Evolutionary conservation across 148 eudicot genomes (phyloP).

Genomic region (Camellia granthamiana): DNA sequence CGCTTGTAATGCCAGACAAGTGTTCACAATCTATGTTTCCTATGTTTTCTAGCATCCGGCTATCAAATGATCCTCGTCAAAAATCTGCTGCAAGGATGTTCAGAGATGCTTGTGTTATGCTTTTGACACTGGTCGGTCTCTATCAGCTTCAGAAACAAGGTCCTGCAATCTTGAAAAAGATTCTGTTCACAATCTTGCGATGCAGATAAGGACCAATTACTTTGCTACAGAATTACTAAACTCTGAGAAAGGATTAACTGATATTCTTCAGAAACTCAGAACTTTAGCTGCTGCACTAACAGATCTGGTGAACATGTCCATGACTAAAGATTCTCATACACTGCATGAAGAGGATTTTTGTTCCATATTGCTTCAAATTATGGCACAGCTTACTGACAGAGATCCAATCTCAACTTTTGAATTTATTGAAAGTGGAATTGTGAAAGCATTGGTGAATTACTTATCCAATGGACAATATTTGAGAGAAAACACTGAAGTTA

Average conservation of each 20-base stretch:
- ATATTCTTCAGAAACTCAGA: constrained; percentile 68
- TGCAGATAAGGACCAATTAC: constrained; percentile 52
- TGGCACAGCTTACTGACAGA: constrained; percentile 57
- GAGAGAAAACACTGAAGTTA: constrained; percentile 21
- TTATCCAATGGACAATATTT: constrained; percentile 48
- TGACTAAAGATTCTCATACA: constrained; percentile 20
- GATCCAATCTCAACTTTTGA: constrained; percentile 90
- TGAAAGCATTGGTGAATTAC: constrained; percentile 63
- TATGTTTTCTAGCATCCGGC: constrained; percentile 31
- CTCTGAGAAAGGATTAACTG: constrained; percentile 55
- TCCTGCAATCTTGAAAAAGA: constrained; percentile 70
- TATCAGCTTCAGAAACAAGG: constrained; percentile 36
- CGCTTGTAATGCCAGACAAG: constrained; percentile 53
- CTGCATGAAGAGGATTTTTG: constrained; percentile 45
- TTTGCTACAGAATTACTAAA: constrained; percentile 42
- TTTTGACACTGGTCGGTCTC: constrained; percentile 35
- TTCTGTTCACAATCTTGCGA: constrained; percentile 58
- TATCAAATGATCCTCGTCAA: constrained; percentile 28
- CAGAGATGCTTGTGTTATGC: constrained; percentile 70
- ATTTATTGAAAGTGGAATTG: constrained; percentile 83
- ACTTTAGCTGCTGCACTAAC: constrained; percentile 50
- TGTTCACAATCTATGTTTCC: constrained; percentile 49
- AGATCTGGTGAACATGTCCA: constrained; percentile 36
- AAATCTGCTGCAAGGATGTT: constrained; percentile 34
- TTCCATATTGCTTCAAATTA: constrained; percentile 46